Evolutionary conservation across 345 rosid species (phyloP).

Genomic region (Lagerstroemia speciosa): DNA sequence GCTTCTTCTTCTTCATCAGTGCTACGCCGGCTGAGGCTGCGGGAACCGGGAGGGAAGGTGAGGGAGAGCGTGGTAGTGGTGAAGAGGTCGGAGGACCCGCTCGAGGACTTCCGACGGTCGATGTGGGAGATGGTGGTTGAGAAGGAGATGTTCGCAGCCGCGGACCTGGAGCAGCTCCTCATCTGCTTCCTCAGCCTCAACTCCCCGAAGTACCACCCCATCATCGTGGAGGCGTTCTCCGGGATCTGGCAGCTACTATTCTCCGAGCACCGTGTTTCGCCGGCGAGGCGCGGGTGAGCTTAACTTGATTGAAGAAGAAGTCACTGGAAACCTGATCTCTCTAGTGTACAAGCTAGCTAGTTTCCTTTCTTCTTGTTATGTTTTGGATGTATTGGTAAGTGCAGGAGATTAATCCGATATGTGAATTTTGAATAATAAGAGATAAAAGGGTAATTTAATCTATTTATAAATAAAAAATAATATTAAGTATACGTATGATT

Average conservation of each 20-base stretch:
- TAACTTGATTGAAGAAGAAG: too few species aligned
- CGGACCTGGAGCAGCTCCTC: conserved; percentile 46
- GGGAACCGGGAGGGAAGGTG: conserved; percentile 18
- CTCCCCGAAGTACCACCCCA: conserved; percentile 32
- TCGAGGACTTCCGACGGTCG: conserved; percentile 47
- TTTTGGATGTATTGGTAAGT: too few species aligned
- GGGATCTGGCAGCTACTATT: conserved; percentile 48
- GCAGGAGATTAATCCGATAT: too few species aligned
- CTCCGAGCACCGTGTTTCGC: conserved; percentile 13
- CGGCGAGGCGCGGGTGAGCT: too few species aligned
- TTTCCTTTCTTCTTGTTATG: too few species aligned
- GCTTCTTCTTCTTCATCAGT: not conserved
- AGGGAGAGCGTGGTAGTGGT: conserved; percentile 45
- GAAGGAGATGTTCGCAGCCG: conserved; percentile 33
- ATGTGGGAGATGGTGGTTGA: conserved; percentile 61
- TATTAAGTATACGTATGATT: too few species aligned
- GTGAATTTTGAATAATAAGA: too few species aligned
- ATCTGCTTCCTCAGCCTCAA: conserved; percentile 45
- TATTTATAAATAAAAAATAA: too few species aligned
- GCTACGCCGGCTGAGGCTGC: conserved; percentile 9
- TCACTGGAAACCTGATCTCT: too few species aligned
- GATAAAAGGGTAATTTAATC: too few species aligned
- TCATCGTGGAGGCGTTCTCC: conserved; percentile 43
- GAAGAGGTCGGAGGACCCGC: conserved; percentile 47
- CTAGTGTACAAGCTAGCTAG: not conserved